Evolutionary conservation across 331 rosid genomes (phyloP).

Genomic region (Cydonia oblonga): DNA sequence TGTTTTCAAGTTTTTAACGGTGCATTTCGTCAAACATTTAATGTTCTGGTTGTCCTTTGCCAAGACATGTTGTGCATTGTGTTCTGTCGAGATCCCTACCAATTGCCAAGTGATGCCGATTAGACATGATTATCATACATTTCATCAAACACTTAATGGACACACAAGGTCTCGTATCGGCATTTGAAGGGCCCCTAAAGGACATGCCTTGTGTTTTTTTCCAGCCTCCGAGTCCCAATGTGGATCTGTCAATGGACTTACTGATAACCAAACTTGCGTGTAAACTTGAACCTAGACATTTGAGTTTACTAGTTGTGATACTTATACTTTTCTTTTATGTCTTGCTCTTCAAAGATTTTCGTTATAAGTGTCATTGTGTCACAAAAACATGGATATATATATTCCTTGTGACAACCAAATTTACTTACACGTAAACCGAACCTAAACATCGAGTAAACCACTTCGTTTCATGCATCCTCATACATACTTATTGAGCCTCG

Average conservation of each 20-base stretch:
- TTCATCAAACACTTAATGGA: too few species aligned
- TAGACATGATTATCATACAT: neutral
- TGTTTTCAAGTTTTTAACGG: too few species aligned
- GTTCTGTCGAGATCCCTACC: neutral
- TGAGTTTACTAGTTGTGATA: neutral
- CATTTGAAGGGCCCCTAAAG: neutral
- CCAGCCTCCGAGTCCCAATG: neutral
- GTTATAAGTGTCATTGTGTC: too few species aligned
- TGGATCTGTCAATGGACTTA: neutral
- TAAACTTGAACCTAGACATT: neutral
- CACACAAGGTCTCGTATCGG: neutral
- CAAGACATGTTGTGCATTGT: neutral
- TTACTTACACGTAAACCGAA: too few species aligned
- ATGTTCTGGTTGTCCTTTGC: neutral
- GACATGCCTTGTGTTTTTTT: neutral
- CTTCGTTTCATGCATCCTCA: neutral
- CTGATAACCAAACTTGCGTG: neutral
- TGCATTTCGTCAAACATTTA: neutral
- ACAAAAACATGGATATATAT: neutral
- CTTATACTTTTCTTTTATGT: neutral
- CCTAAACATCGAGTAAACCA: neutral
- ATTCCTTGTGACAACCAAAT: neutral
- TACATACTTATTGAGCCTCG: neutral
- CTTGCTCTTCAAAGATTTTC: neutral
- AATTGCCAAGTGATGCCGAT: neutral